Evolutionary conservation across 345 rosid genomes (phyloP).

Genomic region (Euphorbia pulcherrima): DNA sequence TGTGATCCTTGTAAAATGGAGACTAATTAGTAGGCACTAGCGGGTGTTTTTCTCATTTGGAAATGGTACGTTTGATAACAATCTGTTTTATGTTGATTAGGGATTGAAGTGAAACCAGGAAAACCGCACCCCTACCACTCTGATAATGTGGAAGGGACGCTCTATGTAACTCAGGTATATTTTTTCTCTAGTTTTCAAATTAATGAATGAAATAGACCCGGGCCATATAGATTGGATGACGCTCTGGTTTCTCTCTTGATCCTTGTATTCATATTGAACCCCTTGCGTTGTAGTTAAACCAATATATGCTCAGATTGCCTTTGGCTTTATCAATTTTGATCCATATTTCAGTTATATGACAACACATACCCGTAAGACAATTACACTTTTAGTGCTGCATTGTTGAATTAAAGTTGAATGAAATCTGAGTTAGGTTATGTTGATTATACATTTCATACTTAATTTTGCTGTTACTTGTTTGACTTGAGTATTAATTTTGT

Average conservation of each 20-base stretch:
- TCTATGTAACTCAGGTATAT: slow-evolving; percentile 75
- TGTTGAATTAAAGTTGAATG: not conserved
- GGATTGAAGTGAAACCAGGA: slow-evolving; percentile 86
- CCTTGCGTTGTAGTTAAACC: not conserved
- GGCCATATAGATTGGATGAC: not conserved
- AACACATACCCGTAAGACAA: not conserved
- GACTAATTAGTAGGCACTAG: not conserved
- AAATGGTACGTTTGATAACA: not conserved
- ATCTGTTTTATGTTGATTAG: slow-evolving; percentile 27
- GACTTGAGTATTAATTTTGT: not conserved
- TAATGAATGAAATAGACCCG: not conserved
- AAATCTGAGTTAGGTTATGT: not conserved
- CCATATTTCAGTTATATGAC: not conserved
- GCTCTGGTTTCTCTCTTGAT: not conserved
- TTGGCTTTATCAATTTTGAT: not conserved
- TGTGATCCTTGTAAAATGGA: not conserved
- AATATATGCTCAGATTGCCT: not conserved
- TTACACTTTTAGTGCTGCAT: not conserved
- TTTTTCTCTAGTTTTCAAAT: not conserved
- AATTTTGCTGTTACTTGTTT: not conserved
- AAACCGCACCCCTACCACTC: slow-evolving; percentile 62
- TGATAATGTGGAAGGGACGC: slow-evolving; percentile 53
- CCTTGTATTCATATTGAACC: not conserved
- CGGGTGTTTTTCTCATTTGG: not conserved
- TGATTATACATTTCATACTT: not conserved